Evolutionary conservation across 305 asterid species (phyloP), one percentile per base, ranked within the genome.

Genomic region (Solanum hybrid): DNA sequence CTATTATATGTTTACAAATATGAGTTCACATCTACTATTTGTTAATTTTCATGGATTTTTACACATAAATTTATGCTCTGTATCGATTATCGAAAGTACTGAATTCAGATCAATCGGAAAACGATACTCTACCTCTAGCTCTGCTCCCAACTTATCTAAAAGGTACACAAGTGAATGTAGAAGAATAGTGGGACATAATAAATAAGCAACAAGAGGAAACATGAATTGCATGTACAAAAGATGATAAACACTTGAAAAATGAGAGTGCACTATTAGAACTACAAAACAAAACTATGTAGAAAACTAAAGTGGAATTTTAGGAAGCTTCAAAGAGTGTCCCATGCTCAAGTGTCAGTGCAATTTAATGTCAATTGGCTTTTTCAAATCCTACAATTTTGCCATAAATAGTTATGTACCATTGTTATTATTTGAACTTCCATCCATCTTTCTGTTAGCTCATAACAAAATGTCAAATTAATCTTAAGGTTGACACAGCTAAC

Each of bases 221-320:
- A 87, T 69, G 37, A 38, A 76, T 24, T 38, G 40, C 86, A 42
- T 26, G 37, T 87, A 37, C 13, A 86, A 69, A 66, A 76, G 29
- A 72, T 31, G 37, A 36, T 87, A 14, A 66, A 69, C 27, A 86
- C 88, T 17, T 86, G 35, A 73, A 73, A 87, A 69, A 26, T 14
- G 27, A 78, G 38, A 17, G 90, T 86, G 84, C 90, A 17, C 24
- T 19, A 19, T 0, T 19, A 60, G 26, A 60, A 60, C 71, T 4
- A 7, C 71, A 24, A 36, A 15, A 14, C 69, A 60, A 85, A 87
- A 91, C 37, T n/a, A 26, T 81, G 87, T 79, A 78, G 88, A 89
- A 60, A 88, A 94, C 93, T 17, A 8, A 31, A 92, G 89, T 89
- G 85, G 92, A 93, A 92, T 93, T 93, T 10, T 92, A 95, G 89